Base-by-base conservation (phyloP, 2,329 filamentous ascomycete species). In the Beauveria sp. region DNA sequence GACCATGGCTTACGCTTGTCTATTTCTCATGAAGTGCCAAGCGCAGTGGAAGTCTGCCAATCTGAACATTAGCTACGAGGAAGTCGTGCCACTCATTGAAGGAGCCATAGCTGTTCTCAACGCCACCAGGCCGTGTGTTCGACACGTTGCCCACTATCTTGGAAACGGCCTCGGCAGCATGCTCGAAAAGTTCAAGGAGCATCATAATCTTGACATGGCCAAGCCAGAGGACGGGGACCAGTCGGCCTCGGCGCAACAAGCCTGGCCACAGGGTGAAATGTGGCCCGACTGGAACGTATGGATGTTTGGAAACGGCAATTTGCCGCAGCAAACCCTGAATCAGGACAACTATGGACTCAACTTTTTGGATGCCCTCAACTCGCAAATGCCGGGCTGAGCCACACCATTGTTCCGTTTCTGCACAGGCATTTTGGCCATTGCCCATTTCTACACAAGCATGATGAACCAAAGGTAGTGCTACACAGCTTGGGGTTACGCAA, bases 21-120 rank as follows among this genome's bases (percentile, higher is more conserved):
- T 72, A 48, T 73, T 73, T 47, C 64, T 73, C 2, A 70, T 72
- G 65, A 73, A 73, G 61, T 67, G 71, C 5, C 67, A 70, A 24
- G 66, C 67, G 2, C 66, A 71, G 54, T 72, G 70, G 70, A 65
- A 65, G 37, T 64, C 66, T 1, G 70, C 69, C 5, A 64, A 66
- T 34, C 64, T 72, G 12, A 59, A 65, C 10, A 63, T 70, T 3
- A 61, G 68, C 30, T 71, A 73, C 60, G 71, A 71, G 1, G 73
- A 73, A 41, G 69, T 72, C 0, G 61, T 67, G 1, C 24, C 63
- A 1, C 61, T 70, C 1, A 67, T 72, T 8, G 68, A 70, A 46
- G 63, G 66, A 10, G 64, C 67, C 18, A 64, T 71, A 5, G 26
- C 55, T 1, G 55, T 72, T 40, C 63, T 72, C 20, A 61, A 67